Base-by-base conservation (phyloP, 257 asterid species). In the Solanum dulcamara region DNA sequence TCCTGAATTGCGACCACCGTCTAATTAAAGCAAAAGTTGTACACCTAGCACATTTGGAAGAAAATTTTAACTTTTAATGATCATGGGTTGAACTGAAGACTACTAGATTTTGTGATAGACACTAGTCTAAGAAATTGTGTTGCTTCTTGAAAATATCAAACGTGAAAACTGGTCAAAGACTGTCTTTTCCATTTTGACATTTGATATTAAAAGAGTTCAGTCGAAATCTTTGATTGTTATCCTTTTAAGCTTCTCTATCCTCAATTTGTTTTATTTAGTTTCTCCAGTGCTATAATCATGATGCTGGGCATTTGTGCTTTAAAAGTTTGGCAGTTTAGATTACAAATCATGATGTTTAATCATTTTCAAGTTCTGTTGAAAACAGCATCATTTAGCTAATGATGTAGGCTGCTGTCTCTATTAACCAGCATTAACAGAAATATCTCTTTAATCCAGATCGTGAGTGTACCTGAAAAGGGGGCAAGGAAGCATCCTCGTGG, bases 401-500 rank as follows among this genome's bases (percentile, higher is more conserved):
- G 28, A 79, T 79, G 18, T 79, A 10, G 6, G 42, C 64, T 79
- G 83, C 28, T 48, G 42, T 44, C 64, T 28, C 28, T 79, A 26
- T 48, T 79, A 48, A 0, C 44, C 42, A 46, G 42, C 60, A 48
- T 30, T 79, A 79, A 79, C 79, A 12, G 6, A 33, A 38, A 42
- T 37, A 30, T 79, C 75, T 89, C 77, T 80, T 72, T 86, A 81
- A 84, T 86, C 86, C 96, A 95, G 99, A 92, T 93, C 84, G 95
- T 95, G 85, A 95, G 90, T 87, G 99, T 95, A 91, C 99, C 99
- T 85, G 98, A 95, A 88, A 95, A 95, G 85, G 99, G 99, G 86
- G 93, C 97, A 42, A 92, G 99, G 92, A 95, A 94, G 91, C 96
- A 94, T 87, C 96, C 99, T 81, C 97, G 97, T 26, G 99, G 97